These are phyloP conservation scores for Eucalyptus microcorys DNA, from an alignment of 345 rosid genomes.

Conservation along the genomic window DNA sequence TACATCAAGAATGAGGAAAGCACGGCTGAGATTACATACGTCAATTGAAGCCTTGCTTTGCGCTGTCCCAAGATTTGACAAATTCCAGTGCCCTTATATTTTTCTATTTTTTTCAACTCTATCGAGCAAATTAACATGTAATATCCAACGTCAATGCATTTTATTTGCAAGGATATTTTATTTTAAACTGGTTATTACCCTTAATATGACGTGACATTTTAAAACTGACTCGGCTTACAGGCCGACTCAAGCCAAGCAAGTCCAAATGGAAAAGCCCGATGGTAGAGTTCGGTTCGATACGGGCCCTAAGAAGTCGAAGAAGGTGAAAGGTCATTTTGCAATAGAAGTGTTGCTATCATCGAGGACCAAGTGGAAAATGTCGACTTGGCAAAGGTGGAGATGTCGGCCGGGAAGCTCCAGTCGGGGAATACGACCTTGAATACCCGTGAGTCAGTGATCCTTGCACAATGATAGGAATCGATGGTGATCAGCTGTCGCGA, in stretches of 20 bases:
- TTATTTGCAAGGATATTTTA: not conserved
- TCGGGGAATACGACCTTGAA: constrained; percentile 84
- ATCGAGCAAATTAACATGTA: not conserved
- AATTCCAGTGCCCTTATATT: not conserved
- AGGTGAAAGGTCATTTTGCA: too few species aligned
- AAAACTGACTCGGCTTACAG: not conserved
- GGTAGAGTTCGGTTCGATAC: not conserved
- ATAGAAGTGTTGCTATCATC: constrained; percentile 3
- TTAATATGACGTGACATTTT: not conserved
- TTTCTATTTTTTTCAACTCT: not conserved
- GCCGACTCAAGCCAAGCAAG: not conserved
- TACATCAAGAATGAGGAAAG: not conserved
- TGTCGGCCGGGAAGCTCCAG: constrained; percentile 81
- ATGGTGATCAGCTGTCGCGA: not conserved
- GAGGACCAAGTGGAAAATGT: constrained; percentile 82
- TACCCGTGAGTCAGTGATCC: constrained; percentile 4
- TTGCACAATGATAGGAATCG: not conserved
- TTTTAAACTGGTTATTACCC: not conserved
- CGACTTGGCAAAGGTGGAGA: constrained; percentile 71
- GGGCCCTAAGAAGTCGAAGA: not conserved
- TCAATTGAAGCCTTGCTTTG: not conserved
- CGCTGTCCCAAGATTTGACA: not conserved
- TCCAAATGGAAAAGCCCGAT: not conserved
- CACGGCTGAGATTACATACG: not conserved
- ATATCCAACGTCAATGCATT: not conserved